Base-by-base conservation (phyloP, 2,329 filamentous ascomycete species). In the Aspergillus candidus region DNA sequence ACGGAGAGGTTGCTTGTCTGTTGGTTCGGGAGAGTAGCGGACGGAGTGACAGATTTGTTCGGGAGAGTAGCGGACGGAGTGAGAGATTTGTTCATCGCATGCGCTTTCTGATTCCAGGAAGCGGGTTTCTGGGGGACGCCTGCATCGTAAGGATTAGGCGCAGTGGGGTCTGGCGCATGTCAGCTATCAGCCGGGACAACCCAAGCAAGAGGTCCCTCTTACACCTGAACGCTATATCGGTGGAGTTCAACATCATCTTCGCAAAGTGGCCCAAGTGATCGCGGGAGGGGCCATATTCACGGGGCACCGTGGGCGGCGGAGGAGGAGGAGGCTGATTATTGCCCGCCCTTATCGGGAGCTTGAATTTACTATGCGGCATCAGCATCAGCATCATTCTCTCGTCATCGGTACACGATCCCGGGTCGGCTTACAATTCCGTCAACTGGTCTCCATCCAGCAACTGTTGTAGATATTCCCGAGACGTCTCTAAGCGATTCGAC, bases 391-490 rank as follows among this genome's bases (percentile, higher is more conserved):
- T 8, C 22, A 27, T 27, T 27, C 22, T 6, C 22, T 27, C 22
- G 41, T 35, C 38, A 22, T 39, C 35, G 47, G 14, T 39, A 29
- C 40, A 40, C 44, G 43, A 40, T 38, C 36, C 34, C n/a, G 22
- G 29, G 12, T 35, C 32, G 15, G 39, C 65, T 59, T 57, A 72
- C 69, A 69, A 70, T 56, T 71, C 63, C 5, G 68, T 69, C 51
- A 69, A 72, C 48, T 83, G 82, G n/a, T 83, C 78, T 2, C 82
- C 77, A 58, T 82, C 81, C 44, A 96, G 67, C 33, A 94, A 76
- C 50, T 83, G 80, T 45, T 87, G 79, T 27, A 96, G 73, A 62
- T 91, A 83, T 55, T 84, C 77, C 36, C 90, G 74, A 10, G 82
- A 84, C 54, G 83, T 80, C 54, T 86, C 83, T 37, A 90, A 71